Conservation (phyloP, 176 grass and related monocot species). For the Eragrostis curvula region DNA sequence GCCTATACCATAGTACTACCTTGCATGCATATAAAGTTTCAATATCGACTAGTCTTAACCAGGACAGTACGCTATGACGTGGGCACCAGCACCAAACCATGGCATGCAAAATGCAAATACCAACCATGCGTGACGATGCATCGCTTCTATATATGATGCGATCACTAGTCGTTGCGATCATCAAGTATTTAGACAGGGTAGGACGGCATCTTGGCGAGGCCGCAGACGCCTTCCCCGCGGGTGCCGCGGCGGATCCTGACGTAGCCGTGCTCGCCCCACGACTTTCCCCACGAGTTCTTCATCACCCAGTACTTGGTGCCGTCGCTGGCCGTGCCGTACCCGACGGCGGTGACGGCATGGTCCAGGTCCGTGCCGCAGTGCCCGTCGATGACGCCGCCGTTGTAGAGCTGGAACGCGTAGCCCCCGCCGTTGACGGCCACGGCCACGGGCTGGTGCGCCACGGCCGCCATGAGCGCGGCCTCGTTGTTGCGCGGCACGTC, state of each 20-base stretch:
- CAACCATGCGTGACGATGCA: background rate
- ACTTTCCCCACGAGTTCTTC: conserved; percentile 65
- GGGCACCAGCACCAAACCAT: too few species aligned
- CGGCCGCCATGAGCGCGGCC: conserved; percentile 49
- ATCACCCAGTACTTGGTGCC: conserved; percentile 53
- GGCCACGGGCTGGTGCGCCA: conserved; percentile 61
- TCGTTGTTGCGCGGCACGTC: conserved; percentile 62
- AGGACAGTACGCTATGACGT: too few species aligned
- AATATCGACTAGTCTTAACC: too few species aligned
- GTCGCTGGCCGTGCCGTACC: conserved; percentile 49
- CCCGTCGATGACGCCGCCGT: conserved; percentile 52
- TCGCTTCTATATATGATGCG: background rate
- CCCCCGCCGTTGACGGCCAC: conserved; percentile 54
- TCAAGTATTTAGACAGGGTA: conserved; percentile 35
- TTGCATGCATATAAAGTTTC: too few species aligned
- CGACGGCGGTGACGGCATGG: conserved; percentile 56
- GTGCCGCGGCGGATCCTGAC: conserved; percentile 52
- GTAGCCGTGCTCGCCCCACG: conserved; percentile 62
- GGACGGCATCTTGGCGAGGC: conserved; percentile 56
- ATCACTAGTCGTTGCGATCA: background rate
- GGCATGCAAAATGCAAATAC: background rate
- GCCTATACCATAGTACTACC: too few species aligned
- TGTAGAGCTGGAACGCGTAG: conserved; percentile 58
- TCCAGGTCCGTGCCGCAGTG: conserved; percentile 50
- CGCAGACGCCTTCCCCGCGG: conserved; percentile 55